Evolutionary conservation across 352 stramenopile species (phyloP).

Genomic region (Globisporangium rhizosaccharum): DNA sequence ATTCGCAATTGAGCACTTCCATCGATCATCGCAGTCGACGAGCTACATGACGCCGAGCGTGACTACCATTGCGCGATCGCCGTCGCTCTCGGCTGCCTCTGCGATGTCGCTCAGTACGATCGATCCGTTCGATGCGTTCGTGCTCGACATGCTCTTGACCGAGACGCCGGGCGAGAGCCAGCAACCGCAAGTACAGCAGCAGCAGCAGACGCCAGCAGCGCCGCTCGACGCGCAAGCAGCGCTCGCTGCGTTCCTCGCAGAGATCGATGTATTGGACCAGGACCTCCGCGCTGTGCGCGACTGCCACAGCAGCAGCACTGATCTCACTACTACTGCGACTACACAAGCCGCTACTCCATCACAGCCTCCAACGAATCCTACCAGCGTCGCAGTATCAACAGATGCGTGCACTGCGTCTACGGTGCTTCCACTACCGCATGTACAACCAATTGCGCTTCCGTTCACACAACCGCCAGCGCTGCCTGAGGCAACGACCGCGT

Average conservation of each 20-base stretch:
- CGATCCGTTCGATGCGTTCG: constrained; percentile 6
- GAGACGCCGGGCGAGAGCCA: neutral
- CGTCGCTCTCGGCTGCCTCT: neutral
- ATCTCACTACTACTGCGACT: neutral
- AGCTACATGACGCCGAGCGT: neutral
- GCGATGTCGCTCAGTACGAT: neutral
- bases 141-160: constrained; percentile 3
- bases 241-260: constrained; percentile 8
- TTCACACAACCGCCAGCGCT: too few relatives aligned
- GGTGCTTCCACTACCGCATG: too few relatives aligned
- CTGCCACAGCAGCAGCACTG: neutral
- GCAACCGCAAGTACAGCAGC: neutral
- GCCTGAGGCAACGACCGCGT: neutral
- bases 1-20: neutral
- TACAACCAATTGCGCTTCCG: too few relatives aligned
- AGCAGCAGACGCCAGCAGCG: neutral
- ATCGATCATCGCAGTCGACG: neutral
- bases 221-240: constrained; percentile 1
- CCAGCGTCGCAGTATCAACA: too few relatives aligned
- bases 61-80: neutral
- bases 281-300: neutral
- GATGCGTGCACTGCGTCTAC: too few relatives aligned
- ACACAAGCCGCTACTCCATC: neutral
- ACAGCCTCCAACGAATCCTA: too few relatives aligned
- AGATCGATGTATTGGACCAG: constrained; percentile 7